Base-by-base conservation (phyloP, 768 basidiomycete genomes). In the Termitomyces sp. region DNA sequence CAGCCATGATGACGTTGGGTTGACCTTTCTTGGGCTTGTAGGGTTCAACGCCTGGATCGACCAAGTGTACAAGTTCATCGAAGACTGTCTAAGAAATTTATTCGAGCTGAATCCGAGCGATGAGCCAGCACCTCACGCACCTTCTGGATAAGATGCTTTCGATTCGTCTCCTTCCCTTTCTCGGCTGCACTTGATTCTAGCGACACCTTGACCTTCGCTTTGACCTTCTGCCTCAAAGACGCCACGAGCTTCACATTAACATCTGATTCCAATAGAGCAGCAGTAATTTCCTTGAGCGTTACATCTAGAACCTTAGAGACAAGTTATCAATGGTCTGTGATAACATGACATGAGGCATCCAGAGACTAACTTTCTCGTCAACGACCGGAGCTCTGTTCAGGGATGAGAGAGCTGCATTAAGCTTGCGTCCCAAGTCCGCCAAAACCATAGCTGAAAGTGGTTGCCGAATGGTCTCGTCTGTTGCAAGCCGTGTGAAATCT, bases 161-260 rank as follows among this genome's bases (percentile, higher is more conserved):
- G 81, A 65, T 91, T 95, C 53, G 79, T 69, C 53, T 95, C 92
- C 65, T 88, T 91, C 35, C 84, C 79, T 65, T 89, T 89, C 66
- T 90, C 90, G 27, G 80, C 73, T 34, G 73, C 78, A 57, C 70
- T 77, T 29, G 76, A 73, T 63, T 95, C 93, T 23, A 95, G 68
- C 21, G 87, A 77, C 5, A 90, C 83, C 69, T 97, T 89, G 53
- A 95, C 92, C 68, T 93, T 95, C 3, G 83, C 77, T 72, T 95
- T 95, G 66, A 98, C 93, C 71, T 93, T 94, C 61, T 89, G 85
- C 61, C 94, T 84, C 55, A 97, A 71, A 38, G 85, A 84, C 5
- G 92, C 83, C 19, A 98, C 97, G 21, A 98, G 84, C 71, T 96
- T 97, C 65, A 99, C 96, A 69, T 99, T 99, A 62, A 99, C 96